Percentiles rank a stretch among this genome's conserved stretches.
These are phyloP conservation scores for Collariella sp. DNA, from an alignment of 495 filamentous ascomycete genomes.

Conservation along the genomic window DNA sequence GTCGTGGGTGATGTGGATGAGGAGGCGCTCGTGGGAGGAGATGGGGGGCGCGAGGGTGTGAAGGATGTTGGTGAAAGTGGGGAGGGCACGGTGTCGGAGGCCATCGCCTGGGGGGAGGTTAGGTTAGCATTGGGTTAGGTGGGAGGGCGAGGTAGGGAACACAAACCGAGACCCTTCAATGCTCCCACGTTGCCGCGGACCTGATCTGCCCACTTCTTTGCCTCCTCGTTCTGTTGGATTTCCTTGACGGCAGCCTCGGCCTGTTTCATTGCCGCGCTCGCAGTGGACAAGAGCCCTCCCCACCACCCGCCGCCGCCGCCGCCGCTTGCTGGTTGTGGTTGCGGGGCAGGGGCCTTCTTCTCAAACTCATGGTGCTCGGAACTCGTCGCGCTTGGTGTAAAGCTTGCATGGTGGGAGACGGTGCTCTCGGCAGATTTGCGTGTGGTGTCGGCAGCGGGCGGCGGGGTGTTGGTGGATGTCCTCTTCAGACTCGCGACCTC, in stretches of 20 bases:
- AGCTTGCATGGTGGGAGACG: constrained; percentile 54
- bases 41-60: constrained; percentile 95
- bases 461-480: constrained; percentile 48
- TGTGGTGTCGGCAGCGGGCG: constrained; percentile 40
- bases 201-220: constrained; percentile 90
- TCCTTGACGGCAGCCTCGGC: constrained; percentile 91
- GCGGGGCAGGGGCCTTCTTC: constrained; percentile 35
- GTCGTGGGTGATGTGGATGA: constrained; percentile 97
- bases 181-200: constrained; percentile 86
- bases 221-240: constrained; percentile 93
- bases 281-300: constrained; percentile 71
- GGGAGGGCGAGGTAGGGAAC: background rate
- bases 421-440: constrained; percentile 71
- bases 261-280: constrained; percentile 80
- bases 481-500: constrained; percentile 52
- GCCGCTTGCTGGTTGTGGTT: constrained; percentile 25
- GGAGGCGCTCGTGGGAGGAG: constrained; percentile 91
- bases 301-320: constrained; percentile 73
- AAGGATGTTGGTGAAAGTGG: constrained; percentile 89
- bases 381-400: constrained; percentile 43
- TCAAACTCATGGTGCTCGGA: constrained; percentile 47
- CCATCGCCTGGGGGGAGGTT: constrained; percentile 60
- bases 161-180: constrained; percentile 66
- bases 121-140: constrained; percentile 17
- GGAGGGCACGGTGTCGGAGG: constrained; percentile 77